Percentiles rank a stretch among this genome's conserved stretches.
phyloP scores from a whole-genome alignment of 2,329 filamentous ascomycete species.

The Trichothecium roseum region DNA sequence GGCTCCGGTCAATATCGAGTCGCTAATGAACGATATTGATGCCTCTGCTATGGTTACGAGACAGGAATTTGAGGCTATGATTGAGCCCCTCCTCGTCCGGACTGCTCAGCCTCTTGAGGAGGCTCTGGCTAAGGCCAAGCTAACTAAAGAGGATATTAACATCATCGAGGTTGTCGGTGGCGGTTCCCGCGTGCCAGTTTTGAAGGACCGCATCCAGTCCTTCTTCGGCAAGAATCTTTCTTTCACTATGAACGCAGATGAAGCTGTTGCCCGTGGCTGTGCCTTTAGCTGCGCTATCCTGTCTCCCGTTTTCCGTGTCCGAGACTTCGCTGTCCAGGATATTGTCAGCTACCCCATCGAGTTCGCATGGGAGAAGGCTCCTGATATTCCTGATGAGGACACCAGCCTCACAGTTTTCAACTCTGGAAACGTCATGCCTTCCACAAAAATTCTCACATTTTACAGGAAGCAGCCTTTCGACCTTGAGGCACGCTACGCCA shows the following conservation, averaged over 20 bases:
- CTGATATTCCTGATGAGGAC: constrained; percentile 97
- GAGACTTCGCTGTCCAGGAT: constrained; percentile 95
- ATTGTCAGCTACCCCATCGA: constrained; percentile 98
- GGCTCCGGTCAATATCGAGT: constrained; percentile 93
- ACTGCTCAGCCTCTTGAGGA: constrained; percentile 71
- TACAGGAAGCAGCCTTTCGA: constrained; percentile 98
- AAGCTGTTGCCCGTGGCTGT: constrained; percentile 89
- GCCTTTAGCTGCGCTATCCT: constrained; percentile 97
- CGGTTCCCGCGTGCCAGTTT: constrained; percentile 81
- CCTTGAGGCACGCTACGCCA: constrained; percentile 86
- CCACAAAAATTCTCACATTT: constrained; percentile 98
- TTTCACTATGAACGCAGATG: constrained; percentile 96
- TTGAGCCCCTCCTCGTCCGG: constrained; percentile 72
- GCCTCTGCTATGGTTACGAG: constrained; percentile 83
- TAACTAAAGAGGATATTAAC: constrained; percentile 88
- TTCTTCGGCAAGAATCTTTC: constrained; percentile 92
- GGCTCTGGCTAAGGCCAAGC: constrained; percentile 85
- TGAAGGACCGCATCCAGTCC: constrained; percentile 80
- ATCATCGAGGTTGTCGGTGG: constrained; percentile 88
- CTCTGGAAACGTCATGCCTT: constrained; percentile 92
- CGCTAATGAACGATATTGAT: constrained; percentile 95
- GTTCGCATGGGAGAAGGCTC: constrained; percentile 97
- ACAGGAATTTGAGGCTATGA: constrained; percentile 85
- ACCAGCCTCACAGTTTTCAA: constrained; percentile 96
- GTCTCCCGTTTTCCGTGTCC: constrained; percentile 94